Evolutionary conservation across 176 grass and related monocot genomes (phyloP).

Genomic region (Oryza punctata): DNA sequence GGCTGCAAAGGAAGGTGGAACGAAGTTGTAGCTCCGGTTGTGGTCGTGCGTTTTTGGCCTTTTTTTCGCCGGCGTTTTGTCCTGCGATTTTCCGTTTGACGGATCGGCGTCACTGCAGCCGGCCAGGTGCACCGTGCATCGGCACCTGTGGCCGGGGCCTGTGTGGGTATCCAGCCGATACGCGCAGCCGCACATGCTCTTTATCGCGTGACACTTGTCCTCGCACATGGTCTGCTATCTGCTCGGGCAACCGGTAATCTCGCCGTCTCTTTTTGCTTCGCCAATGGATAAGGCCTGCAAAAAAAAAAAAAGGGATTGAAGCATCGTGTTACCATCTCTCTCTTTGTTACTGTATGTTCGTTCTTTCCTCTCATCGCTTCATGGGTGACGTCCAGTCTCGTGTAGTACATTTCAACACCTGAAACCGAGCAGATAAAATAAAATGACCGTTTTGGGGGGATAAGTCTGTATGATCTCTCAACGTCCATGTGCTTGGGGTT

Average conservation of each 20-base stretch:
- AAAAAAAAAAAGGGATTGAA: not conserved
- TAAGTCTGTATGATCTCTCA: not conserved
- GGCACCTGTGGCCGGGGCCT: not conserved
- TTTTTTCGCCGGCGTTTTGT: slow-evolving; percentile 1
- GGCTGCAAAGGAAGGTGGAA: slow-evolving; percentile 45
- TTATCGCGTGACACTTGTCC: not conserved
- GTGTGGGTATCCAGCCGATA: not conserved
- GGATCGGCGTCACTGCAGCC: slow-evolving; percentile 1
- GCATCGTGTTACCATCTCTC: slow-evolving; percentile 7
- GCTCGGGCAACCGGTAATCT: not conserved
- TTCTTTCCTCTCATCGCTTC: too few species aligned
- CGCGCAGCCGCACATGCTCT: not conserved
- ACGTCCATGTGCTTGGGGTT: slow-evolving; percentile 19
- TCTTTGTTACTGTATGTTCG: not conserved
- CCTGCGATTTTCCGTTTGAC: not conserved
- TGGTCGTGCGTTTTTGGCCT: not conserved
- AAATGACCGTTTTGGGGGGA: not conserved
- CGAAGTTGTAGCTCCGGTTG: slow-evolving; percentile 28
- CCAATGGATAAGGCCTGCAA: slow-evolving; percentile 14
- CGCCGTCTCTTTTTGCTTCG: not conserved
- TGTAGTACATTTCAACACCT: not conserved
- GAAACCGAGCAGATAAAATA: not conserved
- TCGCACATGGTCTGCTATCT: not conserved
- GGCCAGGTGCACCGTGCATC: slow-evolving; percentile 1
- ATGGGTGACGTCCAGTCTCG: slow-evolving; percentile 7